These are phyloP conservation scores for Sisymbrium irio DNA, from an alignment of 345 rosid genomes.

Conservation along the genomic window DNA sequence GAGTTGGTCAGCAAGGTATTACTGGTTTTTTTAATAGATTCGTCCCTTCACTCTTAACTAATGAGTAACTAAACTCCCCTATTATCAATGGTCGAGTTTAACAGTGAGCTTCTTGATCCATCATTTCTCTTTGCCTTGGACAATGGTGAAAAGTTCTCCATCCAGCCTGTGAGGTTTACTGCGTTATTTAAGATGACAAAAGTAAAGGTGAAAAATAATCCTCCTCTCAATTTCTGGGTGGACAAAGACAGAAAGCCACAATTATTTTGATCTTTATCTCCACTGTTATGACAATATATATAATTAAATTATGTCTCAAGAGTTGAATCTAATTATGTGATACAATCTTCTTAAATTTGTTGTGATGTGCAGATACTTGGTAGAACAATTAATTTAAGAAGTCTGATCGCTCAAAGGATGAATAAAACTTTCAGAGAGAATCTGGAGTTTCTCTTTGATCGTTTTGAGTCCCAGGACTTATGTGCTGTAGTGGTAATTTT, in stretches of 20 bases:
- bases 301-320: conserved; percentile 7
- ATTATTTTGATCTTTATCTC: neutral
- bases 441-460: conserved; percentile 91
- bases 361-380: conserved; percentile 71
- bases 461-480: conserved; percentile 93
- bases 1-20: conserved; percentile 96
- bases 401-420: conserved; percentile 83
- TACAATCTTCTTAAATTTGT: conserved; percentile 24
- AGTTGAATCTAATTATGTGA: conserved; percentile 6
- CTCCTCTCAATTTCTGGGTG: neutral
- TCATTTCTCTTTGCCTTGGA: conserved; percentile 95
- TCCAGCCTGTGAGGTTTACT: conserved; percentile 88
- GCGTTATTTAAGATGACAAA: conserved; percentile 88
- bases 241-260: neutral
- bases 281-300: conserved; percentile 2
- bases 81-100: conserved; percentile 27
- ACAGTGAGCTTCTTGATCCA: conserved; percentile 93
- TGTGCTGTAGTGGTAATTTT: conserved; percentile 83
- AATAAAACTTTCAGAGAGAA: conserved; percentile 95
- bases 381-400: conserved; percentile 87
- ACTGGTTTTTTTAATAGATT: conserved; percentile 1
- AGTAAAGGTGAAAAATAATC: conserved; percentile 63
- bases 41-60: neutral
- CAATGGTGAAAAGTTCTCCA: conserved; percentile 77
- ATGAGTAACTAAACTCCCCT: conserved; percentile 29